Base-by-base conservation (phyloP, 345 rosid genomes). In the Luvunga scandens region DNA sequence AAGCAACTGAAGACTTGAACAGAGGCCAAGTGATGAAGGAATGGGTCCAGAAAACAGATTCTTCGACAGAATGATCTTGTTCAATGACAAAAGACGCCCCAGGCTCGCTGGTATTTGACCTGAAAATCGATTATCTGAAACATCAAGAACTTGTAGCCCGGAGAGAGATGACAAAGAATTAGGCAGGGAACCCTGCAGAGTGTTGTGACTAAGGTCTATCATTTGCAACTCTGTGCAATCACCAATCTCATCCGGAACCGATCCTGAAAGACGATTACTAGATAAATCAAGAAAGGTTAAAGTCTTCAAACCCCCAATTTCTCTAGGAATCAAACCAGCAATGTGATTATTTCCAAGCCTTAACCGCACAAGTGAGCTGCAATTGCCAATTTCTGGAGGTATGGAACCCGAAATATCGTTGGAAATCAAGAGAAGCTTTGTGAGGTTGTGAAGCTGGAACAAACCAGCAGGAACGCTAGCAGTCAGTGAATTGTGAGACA, bases 121-220 rank as follows among this genome's bases (percentile, higher is more conserved):
- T 0, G 77, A 61, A 66, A 96, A 78, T 75, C 79, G 86, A 73
- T 96, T 96, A 30, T 21, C 65, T 0, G 98, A 96, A 79, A 85
- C 87, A 84, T 96, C 95, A 69, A 96, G 81, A 69, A 96, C 95
- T 76, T 94, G 97, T 28, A 94, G 90, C 22, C 85, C 89, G 18
- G 90, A 89, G 14, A 96, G 82, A 13, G 87, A 86, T 27, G 97
- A 90, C 79, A 92, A 66, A 28, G 93, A 78, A 64, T 84, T 84
- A 0, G 97, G 88, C 65, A 96, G 84, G 73, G 91, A 84, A 69
- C 98, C 95, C 69, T 84, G 84, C 18, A 96, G 77, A 34, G 81
- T 81, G 86, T 96, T 96, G 76, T 90, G 89, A 81, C 97, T 94
- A 6, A 96, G 83, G 84, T 96, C 94, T 69, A 92, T 86, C 97